phyloP scores from a whole-genome alignment of 2,329 filamentous ascomycete genomes.

The Apiospora rasikravindrae region DNA sequence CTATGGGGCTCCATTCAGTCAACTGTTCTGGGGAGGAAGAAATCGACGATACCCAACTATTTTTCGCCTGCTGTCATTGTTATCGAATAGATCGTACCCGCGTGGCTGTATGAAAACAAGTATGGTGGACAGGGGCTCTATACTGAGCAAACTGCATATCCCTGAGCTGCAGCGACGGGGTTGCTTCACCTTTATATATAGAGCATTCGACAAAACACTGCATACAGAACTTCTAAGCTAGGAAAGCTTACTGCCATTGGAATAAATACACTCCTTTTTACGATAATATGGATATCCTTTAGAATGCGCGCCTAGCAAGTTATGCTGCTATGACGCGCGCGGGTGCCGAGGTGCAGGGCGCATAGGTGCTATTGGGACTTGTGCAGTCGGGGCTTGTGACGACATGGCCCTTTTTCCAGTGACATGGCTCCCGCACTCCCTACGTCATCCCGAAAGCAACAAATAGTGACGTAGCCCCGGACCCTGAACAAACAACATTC shows the following conservation, averaged over 20 bases:
- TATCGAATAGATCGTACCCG: background rate
- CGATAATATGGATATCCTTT: constrained; percentile 9
- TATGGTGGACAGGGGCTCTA: constrained; percentile 1
- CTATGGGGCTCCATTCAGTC: constrained; percentile 8
- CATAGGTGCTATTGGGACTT: background rate
- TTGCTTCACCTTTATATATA: constrained; percentile 16
- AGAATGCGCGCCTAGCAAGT: background rate
- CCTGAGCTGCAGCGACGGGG: background rate
- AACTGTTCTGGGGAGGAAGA: constrained; percentile 11
- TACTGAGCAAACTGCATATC: background rate
- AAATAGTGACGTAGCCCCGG: constrained; percentile 5
- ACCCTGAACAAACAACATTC: background rate
- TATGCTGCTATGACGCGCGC: constrained; percentile 13
- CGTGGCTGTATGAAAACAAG: constrained; percentile 8
- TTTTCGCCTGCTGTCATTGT: background rate
- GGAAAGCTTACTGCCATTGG: constrained; percentile 11
- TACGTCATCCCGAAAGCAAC: constrained; percentile 18
- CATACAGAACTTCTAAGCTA: constrained; percentile 12
- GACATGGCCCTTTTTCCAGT: background rate
- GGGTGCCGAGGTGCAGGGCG: background rate
- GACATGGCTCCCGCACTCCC: constrained; percentile 2
- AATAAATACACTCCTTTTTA: constrained; percentile 17
- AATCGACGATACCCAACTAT: constrained; percentile 10
- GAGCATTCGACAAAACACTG: constrained; percentile 4
- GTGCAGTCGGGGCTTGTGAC: constrained; percentile 8